Percentiles rank a stretch among this genome's conserved stretches.
phyloP scores from a whole-genome alignment of 768 basidiomycete genomes.

The Hortiboletus campestris region DNA sequence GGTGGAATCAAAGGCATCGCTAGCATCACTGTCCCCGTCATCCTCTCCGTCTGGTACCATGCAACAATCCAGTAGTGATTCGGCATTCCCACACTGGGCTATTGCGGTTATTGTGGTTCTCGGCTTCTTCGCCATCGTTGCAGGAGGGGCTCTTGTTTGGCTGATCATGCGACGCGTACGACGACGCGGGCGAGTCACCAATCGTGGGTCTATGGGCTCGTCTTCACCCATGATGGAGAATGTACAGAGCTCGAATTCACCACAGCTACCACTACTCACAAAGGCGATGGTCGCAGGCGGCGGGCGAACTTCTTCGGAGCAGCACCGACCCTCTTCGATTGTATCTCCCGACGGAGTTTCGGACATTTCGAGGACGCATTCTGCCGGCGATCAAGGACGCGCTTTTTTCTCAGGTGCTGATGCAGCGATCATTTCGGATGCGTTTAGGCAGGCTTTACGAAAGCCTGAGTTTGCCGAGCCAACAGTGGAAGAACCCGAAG shows the following conservation, averaged over 20 bases:
- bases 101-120: slow-evolving; percentile 88
- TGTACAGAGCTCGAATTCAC: slow-evolving; percentile 40
- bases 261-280: slow-evolving; percentile 49
- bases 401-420: slow-evolving; percentile 82
- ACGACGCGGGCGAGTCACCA: slow-evolving; percentile 46
- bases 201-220: slow-evolving; percentile 76
- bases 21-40: slow-evolving; percentile 30
- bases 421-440: slow-evolving; percentile 91
- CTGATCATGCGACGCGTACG: slow-evolving; percentile 70
- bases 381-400: slow-evolving; percentile 62
- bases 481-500: slow-evolving; percentile 61
- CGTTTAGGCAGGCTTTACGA: slow-evolving; percentile 83
- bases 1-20: slow-evolving; percentile 34
- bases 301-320: slow-evolving; percentile 32
- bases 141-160: slow-evolving; percentile 66
- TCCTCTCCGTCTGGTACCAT: slow-evolving; percentile 41
- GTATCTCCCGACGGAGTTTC: slow-evolving; percentile 74
- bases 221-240: slow-evolving; percentile 82
- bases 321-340: slow-evolving; percentile 36
- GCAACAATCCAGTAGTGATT: slow-evolving; percentile 38
- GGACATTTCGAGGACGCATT: slow-evolving; percentile 59
- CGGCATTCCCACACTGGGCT: slow-evolving; percentile 81
- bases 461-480: slow-evolving; percentile 83
- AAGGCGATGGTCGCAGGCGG: slow-evolving; percentile 32
- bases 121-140: slow-evolving; percentile 78